Evolutionary conservation across 345 rosid genomes (phyloP).

Genomic region (Arabis hirsuta): DNA sequence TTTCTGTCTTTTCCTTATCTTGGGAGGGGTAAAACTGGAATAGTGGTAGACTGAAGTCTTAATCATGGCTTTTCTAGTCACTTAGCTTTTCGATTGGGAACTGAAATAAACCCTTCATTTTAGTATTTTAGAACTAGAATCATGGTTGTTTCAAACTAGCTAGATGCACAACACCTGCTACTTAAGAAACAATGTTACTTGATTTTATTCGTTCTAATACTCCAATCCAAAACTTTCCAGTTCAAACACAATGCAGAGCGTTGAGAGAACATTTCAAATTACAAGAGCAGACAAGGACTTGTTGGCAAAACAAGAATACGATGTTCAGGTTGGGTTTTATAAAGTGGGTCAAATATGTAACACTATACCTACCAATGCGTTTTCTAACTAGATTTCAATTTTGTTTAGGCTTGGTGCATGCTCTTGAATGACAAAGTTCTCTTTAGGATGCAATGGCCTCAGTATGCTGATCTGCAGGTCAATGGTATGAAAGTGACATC

Average conservation of each 20-base stretch:
- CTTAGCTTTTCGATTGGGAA: conserved; percentile 3
- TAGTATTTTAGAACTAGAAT: conserved; percentile 15
- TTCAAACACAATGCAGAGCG: conserved; percentile 67
- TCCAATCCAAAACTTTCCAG: conserved; percentile 53
- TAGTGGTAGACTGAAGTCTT: conserved; percentile 12
- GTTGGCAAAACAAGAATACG: conserved; percentile 67
- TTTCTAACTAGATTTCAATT: conserved; percentile 35
- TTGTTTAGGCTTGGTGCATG: conserved; percentile 93
- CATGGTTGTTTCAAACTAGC: conserved; percentile 11
- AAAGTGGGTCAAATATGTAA: conserved; percentile 7
- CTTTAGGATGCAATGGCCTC: conserved; percentile 99
- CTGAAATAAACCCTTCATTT: not conserved
- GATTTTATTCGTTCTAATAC: conserved; percentile 37
- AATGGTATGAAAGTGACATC: conserved; percentile 69
- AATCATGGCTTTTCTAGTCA: not conserved
- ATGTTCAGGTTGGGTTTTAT: conserved; percentile 70
- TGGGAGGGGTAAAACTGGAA: conserved; percentile 1
- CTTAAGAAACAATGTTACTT: not conserved
- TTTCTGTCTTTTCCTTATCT: conserved; percentile 4
- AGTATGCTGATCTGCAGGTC: conserved; percentile 83
- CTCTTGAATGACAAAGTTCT: conserved; percentile 96
- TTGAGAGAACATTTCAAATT: conserved; percentile 73
- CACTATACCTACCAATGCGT: not conserved
- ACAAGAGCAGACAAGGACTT: conserved; percentile 75
- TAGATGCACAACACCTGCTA: conserved; percentile 3